Evolutionary conservation across 306 rosid genomes (phyloP).

Genomic region (Glycyrrhiza uralensis): DNA sequence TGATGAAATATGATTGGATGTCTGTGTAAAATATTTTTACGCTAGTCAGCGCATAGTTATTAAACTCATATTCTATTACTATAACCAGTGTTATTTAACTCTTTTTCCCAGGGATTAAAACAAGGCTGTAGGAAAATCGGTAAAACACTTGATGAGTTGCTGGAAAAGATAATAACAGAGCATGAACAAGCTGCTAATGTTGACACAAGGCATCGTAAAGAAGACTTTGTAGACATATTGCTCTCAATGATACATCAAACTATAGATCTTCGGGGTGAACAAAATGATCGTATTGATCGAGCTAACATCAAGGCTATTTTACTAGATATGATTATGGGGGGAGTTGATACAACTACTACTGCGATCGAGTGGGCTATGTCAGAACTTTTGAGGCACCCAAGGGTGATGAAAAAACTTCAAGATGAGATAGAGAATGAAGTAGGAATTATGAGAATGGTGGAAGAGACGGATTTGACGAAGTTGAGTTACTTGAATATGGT

Average conservation of each 20-base stretch:
- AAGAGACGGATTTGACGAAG: constrained; percentile 30
- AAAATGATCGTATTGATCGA: not conserved
- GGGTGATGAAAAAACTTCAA: constrained; percentile 37
- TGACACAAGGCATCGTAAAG: not conserved
- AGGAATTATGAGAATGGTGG: constrained; percentile 23
- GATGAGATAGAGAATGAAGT: constrained; percentile 22
- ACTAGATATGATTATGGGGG: constrained; percentile 19
- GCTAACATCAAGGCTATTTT: constrained; percentile 34
- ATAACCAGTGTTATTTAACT: not conserved
- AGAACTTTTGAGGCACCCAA: constrained; percentile 31
- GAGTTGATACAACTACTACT: not conserved
- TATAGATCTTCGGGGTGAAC: not conserved
- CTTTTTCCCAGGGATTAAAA: not conserved
- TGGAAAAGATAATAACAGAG: constrained; percentile 11
- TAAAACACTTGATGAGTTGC: not conserved
- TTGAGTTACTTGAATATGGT: constrained; percentile 35
- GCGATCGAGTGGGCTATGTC: constrained; percentile 34
- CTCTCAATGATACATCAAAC: constrained; percentile 18
- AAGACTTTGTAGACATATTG: constrained; percentile 25
- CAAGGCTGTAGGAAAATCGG: not conserved
- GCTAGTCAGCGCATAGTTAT: no score
- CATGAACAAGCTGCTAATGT: not conserved
- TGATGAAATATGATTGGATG: no score
- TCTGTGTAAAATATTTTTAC: no score
- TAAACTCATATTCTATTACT: no score